Evolutionary conservation across 2,329 filamentous ascomycete species (phyloP).

Genomic region (Emericellopsis atlantica): DNA sequence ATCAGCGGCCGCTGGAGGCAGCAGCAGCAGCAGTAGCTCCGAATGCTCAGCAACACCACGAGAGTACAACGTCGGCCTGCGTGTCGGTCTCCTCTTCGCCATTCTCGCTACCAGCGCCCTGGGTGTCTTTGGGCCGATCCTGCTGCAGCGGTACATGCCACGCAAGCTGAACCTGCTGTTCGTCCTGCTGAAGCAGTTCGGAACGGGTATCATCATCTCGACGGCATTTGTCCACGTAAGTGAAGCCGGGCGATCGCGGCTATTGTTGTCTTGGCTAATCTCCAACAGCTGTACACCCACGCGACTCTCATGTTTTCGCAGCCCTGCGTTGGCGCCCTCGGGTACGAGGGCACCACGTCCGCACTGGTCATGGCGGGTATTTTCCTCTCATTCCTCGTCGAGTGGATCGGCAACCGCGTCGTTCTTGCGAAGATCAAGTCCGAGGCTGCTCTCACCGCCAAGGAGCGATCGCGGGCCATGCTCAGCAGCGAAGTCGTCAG

Average conservation of each 20-base stretch:
- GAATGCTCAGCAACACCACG: constrained; percentile 32
- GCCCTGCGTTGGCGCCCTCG: constrained; percentile 50
- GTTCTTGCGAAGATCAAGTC: constrained; percentile 24
- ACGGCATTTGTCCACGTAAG: constrained; percentile 57
- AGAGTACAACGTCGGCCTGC: constrained; percentile 55
- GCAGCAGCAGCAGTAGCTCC: constrained; percentile 2
- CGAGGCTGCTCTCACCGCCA: constrained; percentile 10
- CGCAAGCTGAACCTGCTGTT: constrained; percentile 36
- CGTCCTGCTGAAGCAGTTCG: constrained; percentile 59
- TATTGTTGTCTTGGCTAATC: constrained; percentile 1
- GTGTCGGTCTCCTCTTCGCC: constrained; percentile 61
- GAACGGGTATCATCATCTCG: constrained; percentile 59
- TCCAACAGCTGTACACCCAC: constrained; percentile 55
- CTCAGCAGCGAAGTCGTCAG: constrained; percentile 37
- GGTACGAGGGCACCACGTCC: constrained; percentile 57
- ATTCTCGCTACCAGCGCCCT: constrained; percentile 56
- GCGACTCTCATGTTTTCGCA: constrained; percentile 62
- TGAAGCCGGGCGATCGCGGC: constrained; percentile 2
- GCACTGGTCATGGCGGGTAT: constrained; percentile 64
- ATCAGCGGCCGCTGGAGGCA: constrained; percentile 1
- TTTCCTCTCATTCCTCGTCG: constrained; percentile 59
- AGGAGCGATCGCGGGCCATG: constrained; percentile 11
- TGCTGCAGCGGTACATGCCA: constrained; percentile 45
- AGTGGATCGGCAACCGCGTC: constrained; percentile 52
- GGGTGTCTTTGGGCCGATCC: constrained; percentile 54